Conservation (phyloP, 768 basidiomycete genomes). For the Phanerochaete sordida region DNA sequence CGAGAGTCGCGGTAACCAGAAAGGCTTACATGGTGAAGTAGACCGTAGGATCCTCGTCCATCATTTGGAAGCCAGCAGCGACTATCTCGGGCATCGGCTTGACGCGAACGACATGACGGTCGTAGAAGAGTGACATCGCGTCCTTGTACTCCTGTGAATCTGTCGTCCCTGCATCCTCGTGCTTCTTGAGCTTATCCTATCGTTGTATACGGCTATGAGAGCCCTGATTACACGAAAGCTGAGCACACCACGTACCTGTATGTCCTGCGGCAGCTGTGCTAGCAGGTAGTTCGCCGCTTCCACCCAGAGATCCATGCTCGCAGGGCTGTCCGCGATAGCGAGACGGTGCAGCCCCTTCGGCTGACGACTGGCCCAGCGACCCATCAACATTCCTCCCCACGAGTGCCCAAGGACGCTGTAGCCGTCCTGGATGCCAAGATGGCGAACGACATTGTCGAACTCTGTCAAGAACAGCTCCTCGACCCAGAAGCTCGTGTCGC, state of each 20-base stretch:
- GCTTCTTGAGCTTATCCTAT: constrained; percentile 21
- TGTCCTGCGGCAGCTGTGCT: constrained; percentile 35
- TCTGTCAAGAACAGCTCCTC: constrained; percentile 50
- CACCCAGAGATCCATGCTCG: constrained; percentile 41
- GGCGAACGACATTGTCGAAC: constrained; percentile 43
- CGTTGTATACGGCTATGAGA: not conserved
- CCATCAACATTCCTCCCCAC: constrained; percentile 54
- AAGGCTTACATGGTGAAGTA: constrained; percentile 41
- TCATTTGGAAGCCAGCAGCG: constrained; percentile 25
- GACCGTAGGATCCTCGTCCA: constrained; percentile 45
- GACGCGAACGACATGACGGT: constrained; percentile 39
- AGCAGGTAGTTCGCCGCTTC: constrained; percentile 29
- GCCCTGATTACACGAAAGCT: not conserved
- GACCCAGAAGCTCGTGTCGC: constrained; percentile 36
- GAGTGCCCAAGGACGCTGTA: constrained; percentile 53
- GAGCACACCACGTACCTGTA: constrained; percentile 13
- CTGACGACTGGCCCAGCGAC: constrained; percentile 36
- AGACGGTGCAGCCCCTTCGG: constrained; percentile 45
- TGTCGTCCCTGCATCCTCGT: constrained; percentile 43
- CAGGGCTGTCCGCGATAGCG: constrained; percentile 38
- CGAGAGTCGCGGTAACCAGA: not conserved
- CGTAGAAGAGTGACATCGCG: constrained; percentile 40
- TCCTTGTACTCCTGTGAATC: constrained; percentile 41
- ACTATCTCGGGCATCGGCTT: constrained; percentile 44
- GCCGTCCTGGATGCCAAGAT: constrained; percentile 36